Percentiles rank a stretch among this genome's conserved stretches.
phyloP scores from a whole-genome alignment of 176 grass and related monocot genomes.

The Rhynchospora breviuscula region DNA sequence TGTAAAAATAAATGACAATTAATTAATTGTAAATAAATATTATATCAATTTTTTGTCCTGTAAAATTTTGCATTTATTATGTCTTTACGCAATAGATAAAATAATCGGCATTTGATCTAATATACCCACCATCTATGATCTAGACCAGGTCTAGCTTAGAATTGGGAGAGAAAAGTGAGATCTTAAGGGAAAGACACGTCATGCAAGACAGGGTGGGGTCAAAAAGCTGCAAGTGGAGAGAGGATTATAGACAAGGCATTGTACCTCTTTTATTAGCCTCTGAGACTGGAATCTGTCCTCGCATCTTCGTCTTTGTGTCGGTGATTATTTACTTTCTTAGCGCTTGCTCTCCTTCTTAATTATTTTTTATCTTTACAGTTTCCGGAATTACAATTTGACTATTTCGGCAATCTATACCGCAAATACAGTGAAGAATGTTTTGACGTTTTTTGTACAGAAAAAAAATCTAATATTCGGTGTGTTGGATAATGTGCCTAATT shows the following conservation, averaged over 20 bases:
- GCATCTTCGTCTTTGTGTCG: slow-evolving; percentile 10
- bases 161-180: not conserved
- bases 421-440: no score
- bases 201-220: slow-evolving; percentile 2
- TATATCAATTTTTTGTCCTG: not conserved
- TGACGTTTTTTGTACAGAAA: no score
- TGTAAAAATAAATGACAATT: not conserved
- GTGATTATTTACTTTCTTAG: not conserved
- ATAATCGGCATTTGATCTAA: not conserved
- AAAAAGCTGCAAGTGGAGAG: slow-evolving; percentile 4
- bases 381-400: no score
- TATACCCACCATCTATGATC: not conserved
- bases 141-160: slow-evolving; percentile 12
- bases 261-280: not conserved
- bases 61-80: no score
- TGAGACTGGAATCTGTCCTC: not conserved
- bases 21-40: not conserved
- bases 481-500: not conserved
- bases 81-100: no score
- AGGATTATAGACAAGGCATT: not conserved
- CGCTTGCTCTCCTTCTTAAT: not conserved
- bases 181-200: not conserved
- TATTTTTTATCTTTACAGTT: not conserved
- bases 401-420: no score
- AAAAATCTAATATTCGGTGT: not conserved